A percentile compares a stretch with the other conserved stretches of the same genome.
Conservation (phyloP, 106 monocot species). For the Acanthochlamys bracteata region DNA sequence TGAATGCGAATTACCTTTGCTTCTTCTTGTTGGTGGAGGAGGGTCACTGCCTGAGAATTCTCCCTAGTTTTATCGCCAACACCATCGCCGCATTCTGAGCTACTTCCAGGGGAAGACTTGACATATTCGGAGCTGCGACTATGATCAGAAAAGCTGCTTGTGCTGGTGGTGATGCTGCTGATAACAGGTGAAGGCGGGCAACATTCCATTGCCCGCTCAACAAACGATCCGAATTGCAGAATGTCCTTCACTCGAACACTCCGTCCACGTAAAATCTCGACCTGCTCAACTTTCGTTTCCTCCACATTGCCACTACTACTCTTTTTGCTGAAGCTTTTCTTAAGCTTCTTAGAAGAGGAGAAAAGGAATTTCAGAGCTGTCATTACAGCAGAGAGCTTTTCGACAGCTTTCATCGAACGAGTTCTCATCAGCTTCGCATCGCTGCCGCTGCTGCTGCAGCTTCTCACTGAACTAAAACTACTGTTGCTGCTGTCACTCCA, state of each 20-base stretch:
- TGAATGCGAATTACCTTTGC: neutral
- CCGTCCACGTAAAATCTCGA: neutral
- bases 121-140: conserved; percentile 17
- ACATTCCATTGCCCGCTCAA: neutral
- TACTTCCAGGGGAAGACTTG: conserved; percentile 9
- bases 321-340: conserved; percentile 10
- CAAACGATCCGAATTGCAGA: conserved; percentile 17
- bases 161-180: conserved; percentile 12
- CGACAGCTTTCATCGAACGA: neutral
- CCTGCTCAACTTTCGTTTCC: neutral
- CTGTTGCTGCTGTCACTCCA: too few species aligned
- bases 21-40: too few species aligned
- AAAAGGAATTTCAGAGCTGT: neutral
- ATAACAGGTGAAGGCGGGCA: neutral
- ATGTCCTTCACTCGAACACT: conserved; percentile 18
- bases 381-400: conserved; percentile 3
- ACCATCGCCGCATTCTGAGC: conserved; percentile 1
- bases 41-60: too few species aligned
- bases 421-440: neutral
- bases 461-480: too few species aligned
- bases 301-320: neutral
- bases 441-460: neutral
- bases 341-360: conserved; percentile 8
- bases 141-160: conserved; percentile 12
- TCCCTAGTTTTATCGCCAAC: neutral